Conservation (phyloP, 2,329 filamentous ascomycete genomes). For the Gremmenia infestans region DNA sequence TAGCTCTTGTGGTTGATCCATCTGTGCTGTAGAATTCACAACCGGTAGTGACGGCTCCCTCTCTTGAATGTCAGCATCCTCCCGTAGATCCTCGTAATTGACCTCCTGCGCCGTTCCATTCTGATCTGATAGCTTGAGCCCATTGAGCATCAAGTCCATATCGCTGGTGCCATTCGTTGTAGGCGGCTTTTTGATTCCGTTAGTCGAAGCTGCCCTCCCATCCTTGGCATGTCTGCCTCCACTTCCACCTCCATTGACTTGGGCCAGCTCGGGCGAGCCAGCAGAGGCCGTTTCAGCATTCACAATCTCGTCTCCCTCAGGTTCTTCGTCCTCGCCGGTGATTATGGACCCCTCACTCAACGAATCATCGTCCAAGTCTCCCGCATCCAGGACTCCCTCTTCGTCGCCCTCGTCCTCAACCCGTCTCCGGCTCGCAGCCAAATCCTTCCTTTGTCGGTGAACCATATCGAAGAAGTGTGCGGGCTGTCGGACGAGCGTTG, state of each 20-base stretch:
- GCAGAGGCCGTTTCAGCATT: slow-evolving; percentile 56
- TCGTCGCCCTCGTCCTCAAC: slow-evolving; percentile 68
- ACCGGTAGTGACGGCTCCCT: slow-evolving; percentile 26
- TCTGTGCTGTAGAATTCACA: slow-evolving; percentile 35
- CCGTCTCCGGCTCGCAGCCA: slow-evolving; percentile 62
- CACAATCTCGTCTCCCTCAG: slow-evolving; percentile 60
- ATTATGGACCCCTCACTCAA: slow-evolving; percentile 58
- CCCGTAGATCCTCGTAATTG: slow-evolving; percentile 30
- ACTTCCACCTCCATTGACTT: slow-evolving; percentile 27
- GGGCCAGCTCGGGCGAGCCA: slow-evolving; percentile 21
- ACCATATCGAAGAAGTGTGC: slow-evolving; percentile 39
- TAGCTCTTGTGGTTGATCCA: slow-evolving; percentile 47
- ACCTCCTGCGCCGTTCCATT: slow-evolving; percentile 21
- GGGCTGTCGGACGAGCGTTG: slow-evolving; percentile 26
- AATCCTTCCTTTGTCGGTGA: slow-evolving; percentile 55
- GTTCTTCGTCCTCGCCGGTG: slow-evolving; percentile 56
- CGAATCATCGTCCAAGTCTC: slow-evolving; percentile 61
- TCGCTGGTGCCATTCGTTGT: slow-evolving; percentile 40
- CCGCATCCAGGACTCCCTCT: slow-evolving; percentile 50
- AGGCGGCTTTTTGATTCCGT: slow-evolving; percentile 33
- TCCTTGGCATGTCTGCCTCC: slow-evolving; percentile 25
- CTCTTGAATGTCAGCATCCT: slow-evolving; percentile 23
- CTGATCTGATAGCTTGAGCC: slow-evolving; percentile 31
- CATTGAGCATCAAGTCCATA: slow-evolving; percentile 55
- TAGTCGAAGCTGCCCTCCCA: slow-evolving; percentile 23